These are phyloP conservation scores for Pythium apleroticum DNA, from an alignment of 352 stramenopile species.

Conservation along the genomic window DNA sequence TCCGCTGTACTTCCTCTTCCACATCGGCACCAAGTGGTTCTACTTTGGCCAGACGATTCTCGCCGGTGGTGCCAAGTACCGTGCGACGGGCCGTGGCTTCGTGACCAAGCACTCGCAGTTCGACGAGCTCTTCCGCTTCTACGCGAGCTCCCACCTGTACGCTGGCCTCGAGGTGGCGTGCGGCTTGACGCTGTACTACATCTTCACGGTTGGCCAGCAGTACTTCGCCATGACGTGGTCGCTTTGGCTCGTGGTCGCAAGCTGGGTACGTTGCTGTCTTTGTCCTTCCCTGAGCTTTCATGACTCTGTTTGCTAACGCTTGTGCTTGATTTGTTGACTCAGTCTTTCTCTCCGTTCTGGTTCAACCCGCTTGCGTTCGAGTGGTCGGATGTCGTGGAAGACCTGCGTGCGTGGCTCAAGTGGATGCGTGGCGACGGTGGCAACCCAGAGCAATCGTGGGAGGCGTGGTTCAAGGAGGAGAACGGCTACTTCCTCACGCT, in stretches of 20 bases:
- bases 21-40: slow-evolving; percentile 99
- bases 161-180: slow-evolving; percentile 91
- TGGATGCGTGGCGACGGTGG: slow-evolving; percentile 89
- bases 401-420: slow-evolving; percentile 69
- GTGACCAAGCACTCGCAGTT: slow-evolving; percentile 98
- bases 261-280: slow-evolving; percentile 53
- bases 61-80: slow-evolving; percentile 97
- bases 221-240: slow-evolving; percentile 98
- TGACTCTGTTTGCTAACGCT: slow-evolving; percentile 9
- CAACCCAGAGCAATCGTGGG: slow-evolving; percentile 89
- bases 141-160: slow-evolving; percentile 97
- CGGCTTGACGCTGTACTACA: slow-evolving; percentile 92
- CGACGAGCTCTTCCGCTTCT: slow-evolving; percentile 98
- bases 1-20: slow-evolving; percentile 99
- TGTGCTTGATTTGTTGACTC: slow-evolving; percentile 5
- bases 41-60: slow-evolving; percentile 99
- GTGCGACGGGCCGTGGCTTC: slow-evolving; percentile 97
- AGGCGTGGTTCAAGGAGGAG: slow-evolving; percentile 92
- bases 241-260: slow-evolving; percentile 94
- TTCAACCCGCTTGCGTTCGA: slow-evolving; percentile 96
- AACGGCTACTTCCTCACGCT: slow-evolving; percentile 87
- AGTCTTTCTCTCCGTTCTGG: slow-evolving; percentile 92
- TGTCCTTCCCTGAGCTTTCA: background rate
- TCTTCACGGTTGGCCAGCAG: slow-evolving; percentile 93
- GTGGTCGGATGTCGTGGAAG: slow-evolving; percentile 86